Evolutionary conservation across 176 grass and related monocot genomes (phyloP), one percentile per base, ranked within the genome.

Genomic region (Musa beccarii): DNA sequence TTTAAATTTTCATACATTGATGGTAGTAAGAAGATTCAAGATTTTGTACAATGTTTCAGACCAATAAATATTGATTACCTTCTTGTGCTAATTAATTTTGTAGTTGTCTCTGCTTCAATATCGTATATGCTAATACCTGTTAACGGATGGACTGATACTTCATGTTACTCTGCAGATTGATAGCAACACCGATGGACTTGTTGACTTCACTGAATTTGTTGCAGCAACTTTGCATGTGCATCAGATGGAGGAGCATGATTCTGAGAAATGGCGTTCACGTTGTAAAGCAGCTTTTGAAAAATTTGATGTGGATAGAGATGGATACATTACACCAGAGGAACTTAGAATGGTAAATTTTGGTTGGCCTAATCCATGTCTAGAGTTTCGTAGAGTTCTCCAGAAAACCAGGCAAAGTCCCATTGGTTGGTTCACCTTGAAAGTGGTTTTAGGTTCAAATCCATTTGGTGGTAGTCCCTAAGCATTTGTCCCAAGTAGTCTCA

Each of bases 301-400:
- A 84, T 94, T 99, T 68, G 95, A 99, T 89, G 63, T 99, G 51
- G 90, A 99, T 81, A 81, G 88, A 66, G 95, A 99, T 79, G 95
- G 95, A 65, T 99, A 89, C 62, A 99, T 99, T 73, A 99, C 95
- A 3, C 95, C 95, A 3, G 95, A 99, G 64, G 95, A 99, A 83
- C 95, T 99, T 64, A 86, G 95, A 88, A 90, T 92, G 90, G 95
- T 99, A 87, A 78, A 56, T 78, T 78, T 55, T 52, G 63, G 80
- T 80, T 83, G 61, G 74, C 24, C 82, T 12, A 82, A 61, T 61
- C 57, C 5, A 8, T 10, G 34, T 43, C 34, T 43, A 43, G 34
- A 43, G 34, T 43, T 34, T 34, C 3, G 29, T 34, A 34, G 29
- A 34, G 3, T 5, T 43, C 34, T 43, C 34, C 34, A 0, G 34